Percentiles rank a stretch among this genome's conserved stretches.
phyloP scores from a whole-genome alignment of 768 basidiomycete genomes.

The Lactarius trivialis region DNA sequence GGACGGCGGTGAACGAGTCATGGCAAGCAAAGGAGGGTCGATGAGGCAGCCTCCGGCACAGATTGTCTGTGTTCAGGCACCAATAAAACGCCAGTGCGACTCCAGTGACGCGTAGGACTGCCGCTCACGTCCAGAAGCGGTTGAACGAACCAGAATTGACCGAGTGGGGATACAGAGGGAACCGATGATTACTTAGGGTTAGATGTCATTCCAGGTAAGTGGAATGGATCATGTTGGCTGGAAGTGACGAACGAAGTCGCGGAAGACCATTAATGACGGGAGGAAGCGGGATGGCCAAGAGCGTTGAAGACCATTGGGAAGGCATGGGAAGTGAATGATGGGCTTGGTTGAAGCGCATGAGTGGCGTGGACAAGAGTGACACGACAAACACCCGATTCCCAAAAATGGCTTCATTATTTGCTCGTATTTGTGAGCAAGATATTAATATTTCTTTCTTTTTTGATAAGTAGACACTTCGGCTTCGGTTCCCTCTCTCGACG shows the following conservation, averaged over 20 bases:
- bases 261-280: slow-evolving; percentile 2
- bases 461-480: neutral
- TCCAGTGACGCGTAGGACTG: neutral
- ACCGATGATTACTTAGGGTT: slow-evolving; percentile 20
- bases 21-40: slow-evolving; percentile 12
- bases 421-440: slow-evolving; percentile 2
- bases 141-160: neutral
- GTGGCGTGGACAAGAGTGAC: neutral
- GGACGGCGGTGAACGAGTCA: slow-evolving; percentile 11
- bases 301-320: slow-evolving; percentile 11
- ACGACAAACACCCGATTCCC: neutral
- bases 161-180: slow-evolving; percentile 5
- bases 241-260: slow-evolving; percentile 4
- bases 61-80: slow-evolving; percentile 8
- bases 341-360: neutral
- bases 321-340: slow-evolving; percentile 3
- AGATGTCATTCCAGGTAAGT: slow-evolving; percentile 20
- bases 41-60: neutral
- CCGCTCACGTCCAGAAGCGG: neutral
- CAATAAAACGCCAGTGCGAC: neutral
- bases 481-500: neutral
- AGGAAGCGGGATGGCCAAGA: slow-evolving; percentile 12
- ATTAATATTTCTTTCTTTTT: no score
- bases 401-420: neutral
- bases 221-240: slow-evolving; percentile 21